Evolutionary conservation across 768 basidiomycete species (phyloP).

Genomic region (Steccherinum ochraceum): DNA sequence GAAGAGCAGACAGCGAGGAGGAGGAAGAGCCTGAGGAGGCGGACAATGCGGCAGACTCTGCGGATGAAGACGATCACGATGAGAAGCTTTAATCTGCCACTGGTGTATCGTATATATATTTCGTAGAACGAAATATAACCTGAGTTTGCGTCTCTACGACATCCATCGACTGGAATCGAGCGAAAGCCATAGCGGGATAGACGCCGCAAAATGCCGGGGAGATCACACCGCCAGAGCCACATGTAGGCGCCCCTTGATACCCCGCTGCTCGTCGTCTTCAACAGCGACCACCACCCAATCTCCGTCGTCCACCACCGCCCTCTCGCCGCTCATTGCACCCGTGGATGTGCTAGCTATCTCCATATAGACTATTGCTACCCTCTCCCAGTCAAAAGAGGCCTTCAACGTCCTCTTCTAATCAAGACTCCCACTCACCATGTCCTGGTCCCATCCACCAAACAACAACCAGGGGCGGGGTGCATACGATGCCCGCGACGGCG

Average conservation of each 20-base stretch:
- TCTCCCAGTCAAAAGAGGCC: neutral
- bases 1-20: too few species aligned
- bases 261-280: neutral
- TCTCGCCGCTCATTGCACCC: neutral
- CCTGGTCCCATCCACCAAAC: slow-evolving; percentile 1
- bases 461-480: slow-evolving; percentile 8
- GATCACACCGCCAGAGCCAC: neutral
- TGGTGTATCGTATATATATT: too few species aligned
- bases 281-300: neutral
- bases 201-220: too few species aligned
- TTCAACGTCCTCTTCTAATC: neutral
- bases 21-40: too few species aligned
- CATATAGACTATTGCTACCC: neutral
- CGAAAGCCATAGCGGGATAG: too few species aligned
- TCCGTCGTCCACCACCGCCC: neutral
- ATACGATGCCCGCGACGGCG: slow-evolving; percentile 10
- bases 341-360: neutral
- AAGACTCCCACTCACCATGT: slow-evolving; percentile 7
- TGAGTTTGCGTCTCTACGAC: too few species aligned
- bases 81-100: too few species aligned
- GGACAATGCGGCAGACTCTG: too few species aligned
- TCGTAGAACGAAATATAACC: too few species aligned
- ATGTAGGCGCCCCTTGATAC: neutral
- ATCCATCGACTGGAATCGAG: too few species aligned
- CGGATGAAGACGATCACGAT: too few species aligned